These are phyloP conservation scores for Cercospora janseana DNA, from an alignment of 2,329 filamentous ascomycete genomes.

Conservation along the genomic window DNA sequence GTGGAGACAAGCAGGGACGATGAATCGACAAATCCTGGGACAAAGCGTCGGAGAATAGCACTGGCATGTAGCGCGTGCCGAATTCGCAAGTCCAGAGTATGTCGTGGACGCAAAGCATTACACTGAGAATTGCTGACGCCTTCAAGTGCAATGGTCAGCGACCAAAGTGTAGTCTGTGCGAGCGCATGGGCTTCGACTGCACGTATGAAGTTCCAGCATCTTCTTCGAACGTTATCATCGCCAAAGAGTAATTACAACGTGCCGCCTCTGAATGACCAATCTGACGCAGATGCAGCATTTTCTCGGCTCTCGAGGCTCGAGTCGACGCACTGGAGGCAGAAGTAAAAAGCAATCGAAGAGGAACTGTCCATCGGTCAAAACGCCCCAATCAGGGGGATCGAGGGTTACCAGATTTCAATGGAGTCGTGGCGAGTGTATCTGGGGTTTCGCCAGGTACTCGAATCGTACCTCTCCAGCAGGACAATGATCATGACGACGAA, in stretches of 20 bases:
- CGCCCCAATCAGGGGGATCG: too few species aligned
- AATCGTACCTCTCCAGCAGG: background rate
- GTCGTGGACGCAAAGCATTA: background rate
- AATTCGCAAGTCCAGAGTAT: background rate
- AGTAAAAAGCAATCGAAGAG: background rate
- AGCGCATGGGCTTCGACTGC: background rate
- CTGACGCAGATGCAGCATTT: background rate
- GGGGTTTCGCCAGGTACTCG: background rate
- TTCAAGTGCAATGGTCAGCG: background rate
- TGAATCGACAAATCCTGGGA: background rate
- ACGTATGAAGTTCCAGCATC: background rate
- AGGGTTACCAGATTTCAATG: background rate
- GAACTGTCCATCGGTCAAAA: too few species aligned
- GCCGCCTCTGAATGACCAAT: background rate
- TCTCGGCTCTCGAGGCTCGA: background rate
- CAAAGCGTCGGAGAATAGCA: background rate
- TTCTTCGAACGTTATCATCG: background rate
- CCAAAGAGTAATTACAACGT: background rate
- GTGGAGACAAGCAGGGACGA: background rate
- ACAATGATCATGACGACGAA: background rate
- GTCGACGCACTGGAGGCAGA: background rate
- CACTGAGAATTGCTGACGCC: too few species aligned
- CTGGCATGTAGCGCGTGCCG: background rate
- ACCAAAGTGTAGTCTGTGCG: background rate
- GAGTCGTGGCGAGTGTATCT: too few species aligned